Evolutionary conservation across 1,284 basidiomycete species (phyloP), one percentile per base, ranked within the genome.

Genomic region (Cutaneotrichosporon dermatis): DNA sequence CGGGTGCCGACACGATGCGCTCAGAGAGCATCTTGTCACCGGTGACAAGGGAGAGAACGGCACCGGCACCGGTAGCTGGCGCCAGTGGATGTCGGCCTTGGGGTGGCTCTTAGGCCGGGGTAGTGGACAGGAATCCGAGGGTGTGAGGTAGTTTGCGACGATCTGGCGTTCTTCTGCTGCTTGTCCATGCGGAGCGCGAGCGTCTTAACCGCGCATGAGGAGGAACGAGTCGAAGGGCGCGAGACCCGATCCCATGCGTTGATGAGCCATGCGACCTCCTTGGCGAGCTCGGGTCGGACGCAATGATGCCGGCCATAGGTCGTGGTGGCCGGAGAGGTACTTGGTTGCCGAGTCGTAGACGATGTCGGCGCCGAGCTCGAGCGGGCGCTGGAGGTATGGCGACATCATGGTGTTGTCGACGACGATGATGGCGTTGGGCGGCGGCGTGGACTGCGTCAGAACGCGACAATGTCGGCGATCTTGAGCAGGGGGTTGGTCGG

Each of bases 401-500:
- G 93, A 97, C 94, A 99, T 97, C 96, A 99, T 99, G 64, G 96
- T 99, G 79, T 99, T 99, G 79, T 99, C 96, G 33, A 94, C 92
- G 36, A 97, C 90, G 62, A 97, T 81, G 68, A 95, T 75, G 1
- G 92, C 92, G 68, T 88, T 83, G 89, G 15, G 88, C 86, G 46
- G 84, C 83, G 67, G 87, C 85, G 73, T 93, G 91, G 64, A 95
- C 89, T 66, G 89, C 82, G 54, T 84, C 83, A 63, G 87, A 86
- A 97, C 91, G 82, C 82, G 9, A 87, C 87, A 58, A 99, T 83
- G 78, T 99, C 96, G 46, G 88, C 90, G 63, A 99, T 90, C 80
- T 98, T 97, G 66, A 99, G 85, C 40, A 99, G 83, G 15, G 96
- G 96, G 78, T 99, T 99, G 40, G 96, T 99, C 8, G 96, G 96